Conservation (phyloP, 75 land plant genomes). For the Chamaecyparis obtusa region DNA sequence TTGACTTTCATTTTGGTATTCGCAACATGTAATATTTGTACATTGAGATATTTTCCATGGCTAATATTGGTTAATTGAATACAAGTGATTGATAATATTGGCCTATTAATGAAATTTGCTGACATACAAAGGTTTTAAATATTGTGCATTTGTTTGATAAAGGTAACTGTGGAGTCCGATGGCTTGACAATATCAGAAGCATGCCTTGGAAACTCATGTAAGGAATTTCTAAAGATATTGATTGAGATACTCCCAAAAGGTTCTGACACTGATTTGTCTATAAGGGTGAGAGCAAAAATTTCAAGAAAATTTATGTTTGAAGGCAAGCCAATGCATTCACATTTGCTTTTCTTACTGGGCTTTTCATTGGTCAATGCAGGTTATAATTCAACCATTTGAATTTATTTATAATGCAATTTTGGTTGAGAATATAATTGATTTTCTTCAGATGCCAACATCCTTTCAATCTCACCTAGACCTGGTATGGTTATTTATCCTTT, state of each 20-base stretch:
- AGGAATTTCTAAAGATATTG: conserved; percentile 20
- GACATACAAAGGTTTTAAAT: neutral
- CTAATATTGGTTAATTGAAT: neutral
- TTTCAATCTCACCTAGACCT: conserved; percentile 41
- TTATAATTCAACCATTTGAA: conserved; percentile 45
- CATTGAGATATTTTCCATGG: neutral
- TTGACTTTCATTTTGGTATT: neutral
- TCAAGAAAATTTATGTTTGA: neutral
- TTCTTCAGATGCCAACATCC: conserved; percentile 20
- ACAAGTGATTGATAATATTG: neutral
- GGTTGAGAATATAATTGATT: conserved; percentile 19
- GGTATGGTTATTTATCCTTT: conserved; percentile 24
- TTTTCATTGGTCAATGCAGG: conserved; percentile 20
- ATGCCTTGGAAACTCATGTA: neutral
- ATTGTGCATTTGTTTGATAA: neutral
- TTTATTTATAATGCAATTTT: conserved; percentile 28
- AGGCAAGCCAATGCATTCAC: neutral
- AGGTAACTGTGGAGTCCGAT: neutral
- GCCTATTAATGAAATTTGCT: neutral
- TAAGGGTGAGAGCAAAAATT: conserved; percentile 24
- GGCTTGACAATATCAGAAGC: neutral
- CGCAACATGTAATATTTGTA: neutral
- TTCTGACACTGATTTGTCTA: conserved; percentile 14
- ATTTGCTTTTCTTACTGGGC: conserved; percentile 2
- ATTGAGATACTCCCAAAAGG: conserved; percentile 19